A percentile compares a stretch with the other conserved stretches of the same genome.
These are phyloP conservation scores for Termitomyces sp. DNA, from an alignment of 768 basidiomycete genomes.

Conservation along the genomic window DNA sequence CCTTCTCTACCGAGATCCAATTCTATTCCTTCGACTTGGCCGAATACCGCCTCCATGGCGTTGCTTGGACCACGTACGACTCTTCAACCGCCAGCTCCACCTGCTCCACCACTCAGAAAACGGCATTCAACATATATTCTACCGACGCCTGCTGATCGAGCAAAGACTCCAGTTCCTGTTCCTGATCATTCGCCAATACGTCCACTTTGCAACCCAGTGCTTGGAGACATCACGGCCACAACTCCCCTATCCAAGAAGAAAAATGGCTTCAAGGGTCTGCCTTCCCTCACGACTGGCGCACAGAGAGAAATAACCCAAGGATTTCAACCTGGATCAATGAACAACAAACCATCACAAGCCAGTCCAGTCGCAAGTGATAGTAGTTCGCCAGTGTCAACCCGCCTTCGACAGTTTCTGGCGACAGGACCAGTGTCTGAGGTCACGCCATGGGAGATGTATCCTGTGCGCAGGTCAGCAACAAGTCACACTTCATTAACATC, in stretches of 20 bases:
- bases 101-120: slow-evolving; percentile 23
- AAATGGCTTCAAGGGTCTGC: slow-evolving; percentile 13
- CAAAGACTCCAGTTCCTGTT: slow-evolving; percentile 16
- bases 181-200: slow-evolving; percentile 21
- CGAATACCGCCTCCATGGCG: slow-evolving; percentile 18
- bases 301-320: slow-evolving; percentile 31
- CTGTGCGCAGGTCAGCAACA: slow-evolving; percentile 12
- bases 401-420: slow-evolving; percentile 7
- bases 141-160: slow-evolving; percentile 15
- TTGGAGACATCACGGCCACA: slow-evolving; percentile 3
- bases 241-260: slow-evolving; percentile 6
- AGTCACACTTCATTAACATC: slow-evolving; percentile 19
- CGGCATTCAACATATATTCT: slow-evolving; percentile 26
- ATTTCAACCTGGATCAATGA: slow-evolving; percentile 20
- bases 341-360: slow-evolving; percentile 2
- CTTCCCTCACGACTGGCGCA: slow-evolving; percentile 21
- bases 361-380: slow-evolving; percentile 2
- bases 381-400: slow-evolving; percentile 11
- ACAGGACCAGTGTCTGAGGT: slow-evolving; percentile 24
- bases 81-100: background rate
- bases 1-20: slow-evolving; percentile 15
- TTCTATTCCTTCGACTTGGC: slow-evolving; percentile 12
- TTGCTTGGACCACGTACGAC: slow-evolving; percentile 10
- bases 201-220: slow-evolving; percentile 30
- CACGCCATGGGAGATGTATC: slow-evolving; percentile 25